Conservation (phyloP, 495 filamentous ascomycete genomes). For the Annulohypoxylon maeteangense region DNA sequence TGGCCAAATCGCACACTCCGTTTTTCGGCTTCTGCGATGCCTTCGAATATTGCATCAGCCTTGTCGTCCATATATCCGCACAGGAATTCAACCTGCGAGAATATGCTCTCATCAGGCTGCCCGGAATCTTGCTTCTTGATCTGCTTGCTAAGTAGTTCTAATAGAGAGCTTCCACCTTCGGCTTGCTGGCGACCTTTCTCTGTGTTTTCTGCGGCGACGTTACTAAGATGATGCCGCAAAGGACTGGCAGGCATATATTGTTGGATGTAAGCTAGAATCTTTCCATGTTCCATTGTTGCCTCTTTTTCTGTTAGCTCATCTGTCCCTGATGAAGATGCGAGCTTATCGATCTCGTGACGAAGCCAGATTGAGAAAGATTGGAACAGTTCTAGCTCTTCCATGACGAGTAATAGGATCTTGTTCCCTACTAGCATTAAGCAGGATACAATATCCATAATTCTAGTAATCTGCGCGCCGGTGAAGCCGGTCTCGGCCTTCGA, state of each 20-base stretch:
- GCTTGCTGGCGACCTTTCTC: constrained; percentile 47
- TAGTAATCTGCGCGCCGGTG: constrained; percentile 61
- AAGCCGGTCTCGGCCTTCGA: constrained; percentile 73
- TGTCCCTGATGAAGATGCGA: constrained; percentile 56
- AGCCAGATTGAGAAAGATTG: constrained; percentile 85
- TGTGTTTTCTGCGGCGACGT: constrained; percentile 44
- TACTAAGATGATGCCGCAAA: constrained; percentile 55
- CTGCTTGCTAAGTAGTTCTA: constrained; percentile 60
- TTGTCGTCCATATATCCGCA: constrained; percentile 55
- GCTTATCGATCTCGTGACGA: constrained; percentile 79
- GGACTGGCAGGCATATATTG: constrained; percentile 60
- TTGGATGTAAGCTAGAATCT: constrained; percentile 64
- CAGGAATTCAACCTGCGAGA: constrained; percentile 58
- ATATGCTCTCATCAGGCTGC: constrained; percentile 49
- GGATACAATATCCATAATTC: constrained; percentile 73
- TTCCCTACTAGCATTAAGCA: constrained; percentile 80
- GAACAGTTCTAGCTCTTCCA: constrained; percentile 84
- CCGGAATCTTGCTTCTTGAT: constrained; percentile 56
- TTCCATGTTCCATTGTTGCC: constrained; percentile 63
- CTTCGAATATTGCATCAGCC: constrained; percentile 56
- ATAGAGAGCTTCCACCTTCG: constrained; percentile 51
- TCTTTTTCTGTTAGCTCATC: constrained; percentile 67
- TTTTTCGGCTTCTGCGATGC: constrained; percentile 66
- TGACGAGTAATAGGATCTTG: constrained; percentile 73
- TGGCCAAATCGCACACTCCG: constrained; percentile 64